Percentiles rank a stretch among this genome's conserved stretches.
phyloP scores from a whole-genome alignment of 1,139 yeast genomes.

The Blastobotrys indianensis region DNA sequence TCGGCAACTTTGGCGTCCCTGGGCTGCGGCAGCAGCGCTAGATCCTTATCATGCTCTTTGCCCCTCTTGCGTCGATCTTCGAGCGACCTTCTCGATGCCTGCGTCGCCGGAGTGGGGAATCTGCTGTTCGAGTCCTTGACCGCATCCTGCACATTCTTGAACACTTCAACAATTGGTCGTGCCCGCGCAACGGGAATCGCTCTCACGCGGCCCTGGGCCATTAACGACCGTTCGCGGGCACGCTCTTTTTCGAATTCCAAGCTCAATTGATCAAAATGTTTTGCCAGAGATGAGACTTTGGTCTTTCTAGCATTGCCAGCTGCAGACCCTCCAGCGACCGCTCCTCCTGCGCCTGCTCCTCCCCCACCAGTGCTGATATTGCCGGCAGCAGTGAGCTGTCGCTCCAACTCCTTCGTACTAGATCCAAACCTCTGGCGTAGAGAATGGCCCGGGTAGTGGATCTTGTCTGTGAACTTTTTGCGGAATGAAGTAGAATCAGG shows the following conservation, averaged over 20 bases:
- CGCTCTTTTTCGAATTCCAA: slow-evolving; percentile 84
- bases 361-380: slow-evolving; percentile 12
- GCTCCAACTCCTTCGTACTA: slow-evolving; percentile 28
- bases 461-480: slow-evolving; percentile 19
- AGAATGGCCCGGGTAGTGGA: slow-evolving; percentile 19
- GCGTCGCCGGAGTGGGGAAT: neutral
- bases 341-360: slow-evolving; percentile 3
- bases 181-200: slow-evolving; percentile 74
- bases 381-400: slow-evolving; percentile 23
- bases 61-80: too few species aligned
- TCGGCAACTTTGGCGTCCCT: too few species aligned
- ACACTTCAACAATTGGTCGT: slow-evolving; percentile 86
- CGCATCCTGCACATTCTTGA: slow-evolving; percentile 84
- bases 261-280: slow-evolving; percentile 74
- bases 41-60: too few species aligned
- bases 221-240: slow-evolving; percentile 64
- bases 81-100: neutral
- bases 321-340: too few species aligned
- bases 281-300: slow-evolving; percentile 37
- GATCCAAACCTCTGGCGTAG: slow-evolving; percentile 24
- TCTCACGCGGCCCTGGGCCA: slow-evolving; percentile 56
- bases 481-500: slow-evolving; percentile 11
- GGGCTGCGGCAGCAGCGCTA: too few species aligned
- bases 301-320: slow-evolving; percentile 15
- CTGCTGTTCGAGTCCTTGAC: slow-evolving; percentile 38